Evolutionary conservation across 345 rosid genomes (phyloP), one percentile per base, ranked within the genome.

Genomic region (Pistacia integerrima): DNA sequence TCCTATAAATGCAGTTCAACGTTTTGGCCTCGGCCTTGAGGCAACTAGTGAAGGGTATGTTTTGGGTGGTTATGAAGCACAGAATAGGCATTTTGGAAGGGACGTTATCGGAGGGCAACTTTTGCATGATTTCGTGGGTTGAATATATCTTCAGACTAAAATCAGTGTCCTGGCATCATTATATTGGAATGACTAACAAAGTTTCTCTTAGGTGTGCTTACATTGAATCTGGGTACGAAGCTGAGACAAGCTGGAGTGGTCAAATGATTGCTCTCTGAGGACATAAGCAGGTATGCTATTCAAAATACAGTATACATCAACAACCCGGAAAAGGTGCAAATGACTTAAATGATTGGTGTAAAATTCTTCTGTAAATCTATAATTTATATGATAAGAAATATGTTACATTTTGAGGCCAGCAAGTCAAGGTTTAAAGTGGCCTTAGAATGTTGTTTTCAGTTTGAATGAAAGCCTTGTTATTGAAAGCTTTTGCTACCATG

Each of bases 81-180:
- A 90, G 73, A 85, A 82, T 73, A 81, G 96, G 72, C 91, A 88
- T 70, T 91, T 88, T 28, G 88, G 91, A 38, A 79, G 94, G 79
- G 88, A 90, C 82, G 87, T 86, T 17, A 86, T 87, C n/a, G 98
- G 93, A 35, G 92, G 95, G 41, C 99, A 93, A 81, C 93, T 95
- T 68, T 85, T 95, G 82, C 97, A 90, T 78, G 93, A 95, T 81
- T 93, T 93, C 78, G 98, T 93, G 46, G 98, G 98, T 54, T 93
- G 89, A 90, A 22, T 63, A 60, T 56, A 41, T 73, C 70, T 14
- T 55, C 36, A 55, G 18, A 25, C 11, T 9, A 10, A 41, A 16
- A 25, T 41, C 46, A 73, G n/a, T 61, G 25, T 61, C 57, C 52
- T 28, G 54, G 68, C 76, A 69, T 64, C 17, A 52, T 69, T 20